Evolutionary conservation across 2,329 filamentous ascomycete genomes (phyloP), one percentile per base, ranked within the genome.

Genomic region (Sclerotinia subarctica): DNA sequence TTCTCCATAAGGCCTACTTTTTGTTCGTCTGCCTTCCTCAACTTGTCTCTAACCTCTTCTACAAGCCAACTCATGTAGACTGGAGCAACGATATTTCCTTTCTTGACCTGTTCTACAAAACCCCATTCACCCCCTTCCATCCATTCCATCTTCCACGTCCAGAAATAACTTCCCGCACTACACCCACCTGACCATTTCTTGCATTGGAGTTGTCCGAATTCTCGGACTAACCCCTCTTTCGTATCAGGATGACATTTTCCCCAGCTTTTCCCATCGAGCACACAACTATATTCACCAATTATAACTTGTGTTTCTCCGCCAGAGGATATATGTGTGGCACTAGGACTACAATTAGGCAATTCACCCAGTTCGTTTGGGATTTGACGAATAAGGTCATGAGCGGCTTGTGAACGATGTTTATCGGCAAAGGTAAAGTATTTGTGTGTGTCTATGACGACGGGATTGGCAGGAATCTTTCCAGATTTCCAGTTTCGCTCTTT

Each of bases 51-150:
- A 5, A 84, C 76, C 11, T 83, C 78, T 6, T 74, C 71, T 5
- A 72, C 72, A 35, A 77, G 68, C 60, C 84, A 71, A 1, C 72
- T 72, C 67, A 83, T 75, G 66, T 78, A 74, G 49, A 72, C 65
- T 47, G 84, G 80, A 1, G 81, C 71, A 0, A 74, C 72, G 66
- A 85, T 79, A 46, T 80, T 79, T 3, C 78, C 76, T 29, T 79
- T 80, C 29, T 83, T 80, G 11, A 79, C 81, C 76, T 85, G 84
- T 49, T 83, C 80, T 26, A 80, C 80, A 76, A 88, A 87, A 0
- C 85, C 85, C 86, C 86, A 88, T 75, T 86, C 85, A 17, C 85
- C 85, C 17, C 85, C 85, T n/a, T 82, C 81, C 81, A 85, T 85
- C 84, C 85, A 87, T 70, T 74, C 75, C 84, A 87, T 87, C 66